Evolutionary conservation across 805 yeast species (phyloP).

Genomic region (Teunomyces tritomae): DNA sequence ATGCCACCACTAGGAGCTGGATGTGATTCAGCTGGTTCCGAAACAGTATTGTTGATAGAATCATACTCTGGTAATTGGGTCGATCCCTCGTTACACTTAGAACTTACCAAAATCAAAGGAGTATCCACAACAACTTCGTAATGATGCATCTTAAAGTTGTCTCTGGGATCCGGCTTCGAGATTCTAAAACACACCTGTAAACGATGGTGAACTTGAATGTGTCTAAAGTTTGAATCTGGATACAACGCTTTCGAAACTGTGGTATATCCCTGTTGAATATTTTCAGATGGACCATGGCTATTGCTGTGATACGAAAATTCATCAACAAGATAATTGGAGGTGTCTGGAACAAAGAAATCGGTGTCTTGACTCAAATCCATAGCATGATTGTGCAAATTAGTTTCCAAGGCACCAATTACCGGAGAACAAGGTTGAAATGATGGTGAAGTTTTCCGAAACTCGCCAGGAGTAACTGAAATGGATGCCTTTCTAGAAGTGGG

Average conservation of each 20-base stretch:
- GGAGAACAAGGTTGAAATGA: conserved; percentile 28
- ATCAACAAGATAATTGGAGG: conserved; percentile 29
- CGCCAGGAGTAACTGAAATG: conserved; percentile 11
- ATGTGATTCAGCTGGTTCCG: neutral
- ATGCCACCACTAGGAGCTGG: conserved; percentile 12
- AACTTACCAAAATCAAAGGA: conserved; percentile 52
- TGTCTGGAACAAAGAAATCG: conserved; percentile 28
- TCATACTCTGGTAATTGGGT: conserved; percentile 41
- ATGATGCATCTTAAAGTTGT: conserved; percentile 54
- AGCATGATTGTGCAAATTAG: conserved; percentile 18
- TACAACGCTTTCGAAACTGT: conserved; percentile 42
- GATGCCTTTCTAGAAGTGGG: conserved; percentile 29
- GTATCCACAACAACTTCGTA: conserved; percentile 81
- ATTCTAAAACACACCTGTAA: conserved; percentile 69
- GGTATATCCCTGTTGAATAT: conserved; percentile 36
- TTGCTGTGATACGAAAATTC: conserved; percentile 13
- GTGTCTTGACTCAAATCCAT: neutral
- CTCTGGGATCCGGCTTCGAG: conserved; percentile 55
- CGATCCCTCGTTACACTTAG: conserved; percentile 40
- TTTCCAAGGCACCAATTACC: conserved; percentile 38
- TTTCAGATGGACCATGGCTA: conserved; percentile 17
- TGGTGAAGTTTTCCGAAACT: conserved; percentile 7
- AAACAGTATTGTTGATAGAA: conserved; percentile 16
- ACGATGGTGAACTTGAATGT: conserved; percentile 62
- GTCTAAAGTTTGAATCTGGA: conserved; percentile 64